A percentile compares a stretch with the other conserved stretches of the same genome.
These are phyloP conservation scores for Piloderma croceum DNA, from an alignment of 768 basidiomycete genomes.

Conservation along the genomic window DNA sequence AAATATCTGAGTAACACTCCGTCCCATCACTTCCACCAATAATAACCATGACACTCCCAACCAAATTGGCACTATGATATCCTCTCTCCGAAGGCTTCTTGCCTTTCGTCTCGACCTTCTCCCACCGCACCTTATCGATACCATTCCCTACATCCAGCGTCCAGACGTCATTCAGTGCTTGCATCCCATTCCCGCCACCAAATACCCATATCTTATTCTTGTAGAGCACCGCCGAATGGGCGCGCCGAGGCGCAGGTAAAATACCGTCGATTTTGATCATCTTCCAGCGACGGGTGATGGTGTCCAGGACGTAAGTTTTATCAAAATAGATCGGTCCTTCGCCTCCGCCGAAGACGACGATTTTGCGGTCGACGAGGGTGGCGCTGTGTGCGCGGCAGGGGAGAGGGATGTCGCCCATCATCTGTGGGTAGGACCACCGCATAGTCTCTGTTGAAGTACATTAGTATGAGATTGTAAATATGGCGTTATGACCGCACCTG, in stretches of 20 bases:
- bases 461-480: constrained; percentile 1
- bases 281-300: constrained; percentile 59
- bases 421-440: constrained; percentile 80
- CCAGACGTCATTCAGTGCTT: constrained; percentile 90
- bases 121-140: constrained; percentile 38
- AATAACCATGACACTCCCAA: constrained; percentile 81
- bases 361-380: constrained; percentile 72
- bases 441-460: constrained; percentile 62
- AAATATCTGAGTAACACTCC: constrained; percentile 84
- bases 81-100: constrained; percentile 62
- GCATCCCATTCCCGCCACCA: constrained; percentile 89
- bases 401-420: constrained; percentile 71
- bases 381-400: constrained; percentile 86
- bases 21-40: constrained; percentile 89
- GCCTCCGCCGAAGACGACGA: constrained; percentile 86
- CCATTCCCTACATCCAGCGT: constrained; percentile 60
- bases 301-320: constrained; percentile 78
- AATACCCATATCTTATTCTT: constrained; percentile 75
- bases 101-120: constrained; percentile 48
- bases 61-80: constrained; percentile 87
- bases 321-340: constrained; percentile 80
- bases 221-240: constrained; percentile 81
- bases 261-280: constrained; percentile 16
- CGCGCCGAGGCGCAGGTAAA: constrained; percentile 65
- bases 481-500: constrained; percentile 58